phyloP scores from a whole-genome alignment of 164 flowering plant species.

The grape (Vitis vinifera) region DNA sequence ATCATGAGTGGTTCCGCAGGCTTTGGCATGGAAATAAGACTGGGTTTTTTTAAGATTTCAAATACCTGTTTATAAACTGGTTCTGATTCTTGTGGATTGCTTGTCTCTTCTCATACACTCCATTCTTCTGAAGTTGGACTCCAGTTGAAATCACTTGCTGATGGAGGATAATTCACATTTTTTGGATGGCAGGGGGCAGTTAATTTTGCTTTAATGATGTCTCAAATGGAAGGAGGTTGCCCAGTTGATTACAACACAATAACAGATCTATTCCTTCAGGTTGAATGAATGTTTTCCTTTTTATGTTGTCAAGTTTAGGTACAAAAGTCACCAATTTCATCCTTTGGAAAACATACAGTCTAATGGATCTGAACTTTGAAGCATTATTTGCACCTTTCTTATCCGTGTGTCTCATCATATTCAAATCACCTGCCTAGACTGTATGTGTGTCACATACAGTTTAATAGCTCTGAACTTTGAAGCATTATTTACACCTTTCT shows the following conservation, averaged over 20 bases:
- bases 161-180: not conserved
- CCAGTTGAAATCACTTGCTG: not conserved
- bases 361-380: no score
- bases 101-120: not conserved
- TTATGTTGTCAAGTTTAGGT: not conserved
- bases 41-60: not conserved
- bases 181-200: constrained; percentile 71
- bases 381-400: no score
- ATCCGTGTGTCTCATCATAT: no score
- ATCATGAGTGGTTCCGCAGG: not conserved
- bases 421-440: no score
- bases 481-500: no score
- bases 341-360: no score
- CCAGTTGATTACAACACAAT: constrained; percentile 89
- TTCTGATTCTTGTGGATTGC: not conserved
- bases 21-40: not conserved
- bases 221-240: constrained; percentile 98
- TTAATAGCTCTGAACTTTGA: no score
- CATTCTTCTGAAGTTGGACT: not conserved
- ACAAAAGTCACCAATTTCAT: no score
- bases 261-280: constrained; percentile 99
- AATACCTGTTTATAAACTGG: not conserved
- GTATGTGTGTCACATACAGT: no score
- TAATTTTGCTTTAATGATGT: constrained; percentile 91
- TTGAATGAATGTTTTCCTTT: constrained; percentile 39